Evolutionary conservation across 495 filamentous ascomycete species (phyloP).

Genomic region (Xylaria acuta): DNA sequence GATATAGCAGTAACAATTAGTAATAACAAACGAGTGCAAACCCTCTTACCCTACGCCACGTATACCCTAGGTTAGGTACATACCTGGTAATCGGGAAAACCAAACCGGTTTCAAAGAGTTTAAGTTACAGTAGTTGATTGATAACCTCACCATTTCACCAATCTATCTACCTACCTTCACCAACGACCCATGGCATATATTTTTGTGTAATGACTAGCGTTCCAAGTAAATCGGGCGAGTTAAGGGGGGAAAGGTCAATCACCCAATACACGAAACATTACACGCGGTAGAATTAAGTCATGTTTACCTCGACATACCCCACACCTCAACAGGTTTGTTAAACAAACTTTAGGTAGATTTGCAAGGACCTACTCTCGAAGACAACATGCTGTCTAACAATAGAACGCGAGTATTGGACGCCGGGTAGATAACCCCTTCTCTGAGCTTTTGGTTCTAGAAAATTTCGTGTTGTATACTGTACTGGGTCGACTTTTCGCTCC

Average conservation of each 20-base stretch:
- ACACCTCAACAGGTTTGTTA: not conserved
- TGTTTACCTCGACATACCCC: not conserved
- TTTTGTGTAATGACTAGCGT: too few relatives aligned
- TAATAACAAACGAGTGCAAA: too few relatives aligned
- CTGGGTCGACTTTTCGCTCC: not conserved
- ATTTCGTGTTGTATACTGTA: slow-evolving; percentile 24
- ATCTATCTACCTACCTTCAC: too few relatives aligned
- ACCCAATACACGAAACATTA: not conserved
- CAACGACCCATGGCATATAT: too few relatives aligned
- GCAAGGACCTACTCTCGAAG: not conserved
- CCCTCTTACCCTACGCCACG: not conserved
- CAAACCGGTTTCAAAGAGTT: not conserved
- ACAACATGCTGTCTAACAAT: not conserved
- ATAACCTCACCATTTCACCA: too few relatives aligned
- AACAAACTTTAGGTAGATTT: not conserved
- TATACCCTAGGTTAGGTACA: too few relatives aligned
- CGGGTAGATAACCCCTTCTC: not conserved
- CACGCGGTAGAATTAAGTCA: not conserved
- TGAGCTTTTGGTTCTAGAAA: not conserved
- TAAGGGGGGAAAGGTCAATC: not conserved
- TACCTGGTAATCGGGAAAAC: not conserved
- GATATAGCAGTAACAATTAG: too few relatives aligned
- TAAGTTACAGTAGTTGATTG: too few relatives aligned
- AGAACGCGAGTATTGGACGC: not conserved
- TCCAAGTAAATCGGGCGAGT: not conserved